Conservation (phyloP, 768 basidiomycete genomes). For the Crassisporium funariophilum region DNA sequence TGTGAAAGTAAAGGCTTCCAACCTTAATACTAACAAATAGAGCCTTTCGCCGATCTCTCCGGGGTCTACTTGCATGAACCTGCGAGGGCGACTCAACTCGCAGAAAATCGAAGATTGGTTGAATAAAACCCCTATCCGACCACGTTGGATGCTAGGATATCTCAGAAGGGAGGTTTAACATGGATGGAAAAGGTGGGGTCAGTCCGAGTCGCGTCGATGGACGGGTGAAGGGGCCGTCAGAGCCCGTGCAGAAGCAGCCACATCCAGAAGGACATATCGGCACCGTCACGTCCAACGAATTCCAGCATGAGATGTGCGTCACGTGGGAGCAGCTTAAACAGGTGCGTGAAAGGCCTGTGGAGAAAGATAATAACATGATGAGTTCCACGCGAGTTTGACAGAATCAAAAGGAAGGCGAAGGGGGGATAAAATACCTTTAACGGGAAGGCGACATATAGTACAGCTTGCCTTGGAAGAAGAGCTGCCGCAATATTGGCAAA, state of each 20-base stretch:
- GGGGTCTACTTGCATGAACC: no score
- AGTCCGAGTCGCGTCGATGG: constrained; percentile 33
- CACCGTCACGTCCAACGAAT: constrained; percentile 40
- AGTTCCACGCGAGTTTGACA: background rate
- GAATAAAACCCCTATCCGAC: no score
- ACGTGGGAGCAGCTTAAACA: constrained; percentile 67
- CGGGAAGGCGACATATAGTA: constrained; percentile 74
- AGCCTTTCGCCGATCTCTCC: no score
- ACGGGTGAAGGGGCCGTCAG: constrained; percentile 30
- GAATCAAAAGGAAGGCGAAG: no score
- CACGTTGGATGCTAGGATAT: no score
- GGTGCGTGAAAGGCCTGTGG: constrained; percentile 58
- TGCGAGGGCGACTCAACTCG: no score
- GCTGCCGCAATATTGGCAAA: constrained; percentile 47
- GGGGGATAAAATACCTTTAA: constrained; percentile 54
- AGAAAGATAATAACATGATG: constrained; percentile 6
- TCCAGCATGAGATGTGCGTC: constrained; percentile 69
- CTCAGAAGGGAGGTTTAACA: constrained; percentile 12
- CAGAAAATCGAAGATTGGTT: no score
- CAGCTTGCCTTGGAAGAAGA: constrained; percentile 54
- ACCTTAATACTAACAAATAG: no score
- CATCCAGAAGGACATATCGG: constrained; percentile 68
- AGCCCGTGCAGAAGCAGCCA: constrained; percentile 58
- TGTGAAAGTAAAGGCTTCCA: no score
- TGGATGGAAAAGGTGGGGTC: constrained; percentile 24